Percentiles rank a stretch among this genome's conserved stretches.
These are phyloP conservation scores for Sordaria brevicollis DNA, from an alignment of 495 filamentous ascomycete genomes.

Conservation along the genomic window DNA sequence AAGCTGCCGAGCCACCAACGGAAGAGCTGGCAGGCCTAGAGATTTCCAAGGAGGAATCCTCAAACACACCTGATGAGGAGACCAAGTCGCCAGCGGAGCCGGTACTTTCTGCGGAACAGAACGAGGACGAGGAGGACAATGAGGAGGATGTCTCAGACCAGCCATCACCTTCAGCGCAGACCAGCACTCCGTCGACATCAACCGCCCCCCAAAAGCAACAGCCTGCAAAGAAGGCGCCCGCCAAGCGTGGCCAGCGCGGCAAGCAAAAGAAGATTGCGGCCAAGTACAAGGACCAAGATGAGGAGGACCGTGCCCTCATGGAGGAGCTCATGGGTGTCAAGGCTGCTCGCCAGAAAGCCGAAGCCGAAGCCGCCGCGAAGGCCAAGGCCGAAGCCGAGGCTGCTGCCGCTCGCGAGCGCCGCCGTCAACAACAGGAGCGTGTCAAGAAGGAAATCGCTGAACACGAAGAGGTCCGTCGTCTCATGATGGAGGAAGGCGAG, in stretches of 20 bases:
- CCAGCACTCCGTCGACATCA: neutral
- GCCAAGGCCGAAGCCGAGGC: conserved; percentile 47
- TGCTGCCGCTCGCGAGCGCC: conserved; percentile 56
- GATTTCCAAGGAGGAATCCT: conserved; percentile 13
- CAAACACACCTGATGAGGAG: neutral
- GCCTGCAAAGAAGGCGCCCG: conserved; percentile 26
- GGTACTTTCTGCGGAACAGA: neutral
- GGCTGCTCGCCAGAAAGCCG: conserved; percentile 40
- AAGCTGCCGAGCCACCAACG: conserved; percentile 4
- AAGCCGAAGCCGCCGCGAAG: conserved; percentile 43
- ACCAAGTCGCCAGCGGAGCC: neutral
- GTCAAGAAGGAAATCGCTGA: conserved; percentile 48
- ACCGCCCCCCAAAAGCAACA: conserved; percentile 1
- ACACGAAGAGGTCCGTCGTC: conserved; percentile 55
- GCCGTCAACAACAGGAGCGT: conserved; percentile 67
- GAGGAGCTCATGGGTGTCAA: conserved; percentile 71
- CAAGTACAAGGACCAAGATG: conserved; percentile 93
- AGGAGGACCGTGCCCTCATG: conserved; percentile 77
- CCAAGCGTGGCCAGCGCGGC: conserved; percentile 66
- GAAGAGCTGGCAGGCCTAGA: conserved; percentile 24
- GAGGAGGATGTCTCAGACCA: conserved; percentile 10
- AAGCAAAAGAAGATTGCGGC: conserved; percentile 80
- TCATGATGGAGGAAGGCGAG: conserved; percentile 40
- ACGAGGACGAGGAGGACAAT: conserved; percentile 12
- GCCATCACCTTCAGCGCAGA: neutral